Conservation (phyloP, 139 green algal species). For the Haematococcus sp. region DNA sequence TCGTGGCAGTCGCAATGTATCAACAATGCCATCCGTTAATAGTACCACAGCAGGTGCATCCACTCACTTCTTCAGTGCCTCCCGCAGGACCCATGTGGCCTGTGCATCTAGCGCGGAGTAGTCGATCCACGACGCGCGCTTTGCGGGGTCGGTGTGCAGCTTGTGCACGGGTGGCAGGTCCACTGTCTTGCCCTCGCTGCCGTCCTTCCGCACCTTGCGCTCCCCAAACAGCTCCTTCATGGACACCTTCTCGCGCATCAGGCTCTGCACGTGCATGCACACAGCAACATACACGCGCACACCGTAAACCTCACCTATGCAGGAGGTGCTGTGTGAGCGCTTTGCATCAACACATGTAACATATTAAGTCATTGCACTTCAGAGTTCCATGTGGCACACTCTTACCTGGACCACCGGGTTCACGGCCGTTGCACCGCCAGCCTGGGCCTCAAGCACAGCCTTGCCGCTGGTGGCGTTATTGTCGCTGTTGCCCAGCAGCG, state of each 20-base stretch:
- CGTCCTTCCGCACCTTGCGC: conserved; percentile 75
- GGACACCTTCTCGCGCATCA: conserved; percentile 41
- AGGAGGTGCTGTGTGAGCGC: neutral
- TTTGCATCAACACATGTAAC: neutral
- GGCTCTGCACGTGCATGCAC: neutral
- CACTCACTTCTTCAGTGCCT: conserved; percentile 29
- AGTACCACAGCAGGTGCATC: no score
- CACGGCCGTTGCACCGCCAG: neutral
- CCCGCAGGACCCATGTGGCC: conserved; percentile 82
- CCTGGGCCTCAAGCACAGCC: neutral
- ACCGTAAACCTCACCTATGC: no score
- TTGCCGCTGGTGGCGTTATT: neutral
- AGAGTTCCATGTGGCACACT: no score
- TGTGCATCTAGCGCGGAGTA: conserved; percentile 90
- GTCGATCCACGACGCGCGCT: conserved; percentile 76
- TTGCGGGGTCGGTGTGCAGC: conserved; percentile 62
- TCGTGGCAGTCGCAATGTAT: no score
- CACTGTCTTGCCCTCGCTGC: conserved; percentile 35
- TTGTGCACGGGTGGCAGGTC: conserved; percentile 61
- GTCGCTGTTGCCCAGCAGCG: neutral
- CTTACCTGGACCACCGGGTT: no score
- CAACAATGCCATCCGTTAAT: no score
- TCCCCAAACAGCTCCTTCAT: conserved; percentile 93
- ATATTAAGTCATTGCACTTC: no score
- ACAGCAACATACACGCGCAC: no score